Conservation (phyloP, 441 rosid genomes). For the Pelargonium australe region DNA sequence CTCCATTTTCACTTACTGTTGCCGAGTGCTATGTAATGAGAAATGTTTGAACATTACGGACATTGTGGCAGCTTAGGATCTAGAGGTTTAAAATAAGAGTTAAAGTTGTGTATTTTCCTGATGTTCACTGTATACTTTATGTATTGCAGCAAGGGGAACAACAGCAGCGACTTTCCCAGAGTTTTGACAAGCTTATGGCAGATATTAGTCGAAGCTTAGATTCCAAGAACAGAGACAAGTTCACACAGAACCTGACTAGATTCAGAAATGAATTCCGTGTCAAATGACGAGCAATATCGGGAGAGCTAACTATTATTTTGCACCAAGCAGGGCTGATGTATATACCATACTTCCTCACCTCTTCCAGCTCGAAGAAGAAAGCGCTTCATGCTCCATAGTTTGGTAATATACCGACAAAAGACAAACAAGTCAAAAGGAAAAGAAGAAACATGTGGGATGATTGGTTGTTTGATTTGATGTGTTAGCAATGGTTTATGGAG, state of each 20-base stretch:
- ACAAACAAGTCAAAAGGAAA: no score
- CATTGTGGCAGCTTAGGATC: no score
- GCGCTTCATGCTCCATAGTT: no score
- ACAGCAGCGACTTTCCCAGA: conserved; percentile 67
- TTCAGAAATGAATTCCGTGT: conserved; percentile 89
- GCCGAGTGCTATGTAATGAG: no score
- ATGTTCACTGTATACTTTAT: conserved; percentile 1
- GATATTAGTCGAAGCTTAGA: conserved; percentile 83
- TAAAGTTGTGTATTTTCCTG: no score
- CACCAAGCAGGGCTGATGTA: not conserved
- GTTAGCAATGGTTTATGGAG: no score
- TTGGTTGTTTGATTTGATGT: no score
- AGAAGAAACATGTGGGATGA: no score
- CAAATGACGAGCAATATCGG: conserved; percentile 28
- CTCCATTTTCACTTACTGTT: no score
- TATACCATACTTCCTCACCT: not conserved
- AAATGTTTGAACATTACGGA: no score
- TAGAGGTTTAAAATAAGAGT: not conserved
- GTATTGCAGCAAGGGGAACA: conserved; percentile 79
- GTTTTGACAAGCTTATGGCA: conserved; percentile 88
- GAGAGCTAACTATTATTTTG: not conserved
- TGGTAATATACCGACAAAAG: no score
- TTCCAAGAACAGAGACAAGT: conserved; percentile 92
- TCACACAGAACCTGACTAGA: conserved; percentile 78
- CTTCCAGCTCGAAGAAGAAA: not conserved